Percentiles rank a stretch among this genome's conserved stretches.
Evolutionary conservation across 2,329 filamentous ascomycete genomes (phyloP).

Genomic region (Botrytis cinerea): DNA sequence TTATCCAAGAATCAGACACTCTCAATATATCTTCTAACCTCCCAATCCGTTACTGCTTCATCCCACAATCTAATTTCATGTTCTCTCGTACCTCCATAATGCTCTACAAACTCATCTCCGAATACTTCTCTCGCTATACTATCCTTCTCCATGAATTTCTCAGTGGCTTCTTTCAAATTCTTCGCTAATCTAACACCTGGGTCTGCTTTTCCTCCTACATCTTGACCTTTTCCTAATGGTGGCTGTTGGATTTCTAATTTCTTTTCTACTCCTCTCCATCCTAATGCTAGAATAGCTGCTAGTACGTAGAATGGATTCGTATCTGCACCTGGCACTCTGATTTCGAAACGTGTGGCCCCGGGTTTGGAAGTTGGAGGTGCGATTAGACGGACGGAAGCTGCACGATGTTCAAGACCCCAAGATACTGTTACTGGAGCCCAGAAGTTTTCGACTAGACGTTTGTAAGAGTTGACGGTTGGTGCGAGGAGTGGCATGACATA

Average conservation of each 20-base stretch:
- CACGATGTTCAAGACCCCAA: constrained; percentile 94
- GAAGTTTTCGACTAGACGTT: constrained; percentile 96
- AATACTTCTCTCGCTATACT: constrained; percentile 94
- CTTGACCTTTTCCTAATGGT: constrained; percentile 81
- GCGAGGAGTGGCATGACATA: constrained; percentile 95
- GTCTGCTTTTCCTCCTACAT: constrained; percentile 72
- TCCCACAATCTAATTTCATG: constrained; percentile 92
- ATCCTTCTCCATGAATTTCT: constrained; percentile 70
- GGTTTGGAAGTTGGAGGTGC: constrained; percentile 82
- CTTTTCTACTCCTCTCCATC: constrained; percentile 90
- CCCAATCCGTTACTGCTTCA: constrained; percentile 91
- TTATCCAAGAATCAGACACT: constrained; percentile 1
- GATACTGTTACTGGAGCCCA: constrained; percentile 98
- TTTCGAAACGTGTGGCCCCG: constrained; percentile 86
- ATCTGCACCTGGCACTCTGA: constrained; percentile 92
- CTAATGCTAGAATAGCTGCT: constrained; percentile 80
- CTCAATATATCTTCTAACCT: constrained; percentile 22
- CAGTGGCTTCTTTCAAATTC: constrained; percentile 80
- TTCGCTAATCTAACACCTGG: constrained; percentile 78
- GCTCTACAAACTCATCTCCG: constrained; percentile 93
- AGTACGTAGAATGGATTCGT: constrained; percentile 87
- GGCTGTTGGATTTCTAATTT: constrained; percentile 81
- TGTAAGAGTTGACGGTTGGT: constrained; percentile 96
- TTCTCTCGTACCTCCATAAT: constrained; percentile 87
- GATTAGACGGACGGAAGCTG: constrained; percentile 87